Evolutionary conservation across 2,329 filamentous ascomycete species (phyloP).

Genomic region (Arthrobotrys pseudoclavata): DNA sequence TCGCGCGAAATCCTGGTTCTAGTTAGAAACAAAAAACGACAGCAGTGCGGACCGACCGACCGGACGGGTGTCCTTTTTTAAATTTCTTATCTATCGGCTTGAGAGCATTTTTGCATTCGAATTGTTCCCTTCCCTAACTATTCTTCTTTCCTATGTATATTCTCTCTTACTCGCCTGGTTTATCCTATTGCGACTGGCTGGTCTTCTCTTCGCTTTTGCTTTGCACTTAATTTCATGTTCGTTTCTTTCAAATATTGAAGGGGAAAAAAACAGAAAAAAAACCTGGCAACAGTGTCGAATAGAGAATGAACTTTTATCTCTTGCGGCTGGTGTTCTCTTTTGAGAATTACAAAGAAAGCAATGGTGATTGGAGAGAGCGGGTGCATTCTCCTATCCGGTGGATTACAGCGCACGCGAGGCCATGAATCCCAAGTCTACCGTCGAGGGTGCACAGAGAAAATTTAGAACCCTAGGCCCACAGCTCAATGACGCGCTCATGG

Average conservation of each 20-base stretch:
- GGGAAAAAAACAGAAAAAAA: constrained; percentile 6
- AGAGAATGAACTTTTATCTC: constrained; percentile 14
- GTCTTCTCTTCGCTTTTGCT: background rate
- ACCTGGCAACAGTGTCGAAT: constrained; percentile 17
- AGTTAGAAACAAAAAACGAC: constrained; percentile 1
- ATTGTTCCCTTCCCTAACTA: background rate
- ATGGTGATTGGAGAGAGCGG: too few species aligned
- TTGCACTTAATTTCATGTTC: background rate
- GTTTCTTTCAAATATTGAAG: background rate
- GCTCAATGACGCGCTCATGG: too few species aligned
- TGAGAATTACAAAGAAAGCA: background rate
- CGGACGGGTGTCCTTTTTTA: background rate
- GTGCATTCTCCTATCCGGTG: too few species aligned
- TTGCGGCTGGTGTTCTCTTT: background rate
- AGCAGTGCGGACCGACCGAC: background rate
- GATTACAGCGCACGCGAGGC: too few species aligned
- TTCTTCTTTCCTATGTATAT: constrained; percentile 20
- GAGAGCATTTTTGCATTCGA: constrained; percentile 2
- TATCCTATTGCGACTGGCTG: background rate
- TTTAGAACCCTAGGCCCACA: too few species aligned
- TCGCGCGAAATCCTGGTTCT: constrained; percentile 1
- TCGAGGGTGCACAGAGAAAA: too few species aligned
- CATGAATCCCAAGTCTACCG: too few species aligned
- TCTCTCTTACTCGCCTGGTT: constrained; percentile 4
- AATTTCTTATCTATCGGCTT: background rate